Evolutionary conservation across 768 basidiomycete species (phyloP).

Genomic region (Calocybe cyanea): DNA sequence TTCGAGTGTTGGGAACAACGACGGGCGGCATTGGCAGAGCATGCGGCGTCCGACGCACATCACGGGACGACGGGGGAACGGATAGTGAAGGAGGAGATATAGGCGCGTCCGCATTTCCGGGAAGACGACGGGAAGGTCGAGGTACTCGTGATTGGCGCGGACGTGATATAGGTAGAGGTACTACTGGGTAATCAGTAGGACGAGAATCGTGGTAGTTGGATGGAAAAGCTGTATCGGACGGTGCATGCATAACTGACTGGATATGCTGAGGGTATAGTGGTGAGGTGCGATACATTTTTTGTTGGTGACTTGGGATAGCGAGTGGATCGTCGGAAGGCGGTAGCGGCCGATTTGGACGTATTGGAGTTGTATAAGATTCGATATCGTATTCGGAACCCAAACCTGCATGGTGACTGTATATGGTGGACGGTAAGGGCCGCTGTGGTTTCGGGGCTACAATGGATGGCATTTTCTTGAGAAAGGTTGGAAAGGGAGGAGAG

Average conservation of each 20-base stretch:
- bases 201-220: neutral
- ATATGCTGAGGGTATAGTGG: conserved; percentile 31
- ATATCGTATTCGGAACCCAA: conserved; percentile 42
- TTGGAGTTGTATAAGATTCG: conserved; percentile 39
- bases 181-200: no score
- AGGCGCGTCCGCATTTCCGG: conserved; percentile 51
- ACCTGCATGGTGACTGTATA: conserved; percentile 37
- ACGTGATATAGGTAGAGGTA: conserved; percentile 10
- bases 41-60: no score
- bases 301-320: no score
- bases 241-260: conserved; percentile 15
- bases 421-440: conserved; percentile 28
- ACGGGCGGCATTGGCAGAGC: no score
- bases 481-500: conserved; percentile 26
- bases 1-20: no score
- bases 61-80: neutral
- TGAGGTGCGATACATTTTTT: conserved; percentile 13
- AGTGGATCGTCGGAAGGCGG: no score
- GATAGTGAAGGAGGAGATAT: neutral
- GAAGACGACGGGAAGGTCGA: conserved; percentile 30
- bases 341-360: conserved; percentile 13
- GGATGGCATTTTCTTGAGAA: conserved; percentile 33
- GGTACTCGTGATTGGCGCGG: conserved; percentile 18
- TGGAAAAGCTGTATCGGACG: neutral
- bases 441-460: conserved; percentile 43